Conservation (phyloP, 768 basidiomycete genomes). For the Termitomyces sp. region DNA sequence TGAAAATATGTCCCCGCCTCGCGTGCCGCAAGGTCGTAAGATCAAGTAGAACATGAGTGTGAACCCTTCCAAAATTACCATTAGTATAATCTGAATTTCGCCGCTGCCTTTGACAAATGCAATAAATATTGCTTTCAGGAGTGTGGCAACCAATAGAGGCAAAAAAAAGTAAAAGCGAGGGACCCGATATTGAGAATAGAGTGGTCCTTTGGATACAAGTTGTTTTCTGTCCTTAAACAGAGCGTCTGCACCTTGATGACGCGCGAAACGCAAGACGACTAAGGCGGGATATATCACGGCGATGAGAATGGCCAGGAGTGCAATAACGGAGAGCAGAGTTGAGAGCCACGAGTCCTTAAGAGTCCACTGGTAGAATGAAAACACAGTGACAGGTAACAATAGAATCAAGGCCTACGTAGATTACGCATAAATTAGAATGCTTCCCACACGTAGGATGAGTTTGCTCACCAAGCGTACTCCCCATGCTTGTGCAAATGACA, state of each 20-base stretch:
- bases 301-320: slow-evolving; percentile 46
- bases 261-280: slow-evolving; percentile 41
- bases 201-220: slow-evolving; percentile 43
- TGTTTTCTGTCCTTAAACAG: slow-evolving; percentile 27
- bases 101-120: slow-evolving; percentile 57
- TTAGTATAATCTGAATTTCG: slow-evolving; percentile 60
- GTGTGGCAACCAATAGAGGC: slow-evolving; percentile 46
- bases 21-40: slow-evolving; percentile 60
- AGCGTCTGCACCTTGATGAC: slow-evolving; percentile 17
- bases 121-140: slow-evolving; percentile 70
- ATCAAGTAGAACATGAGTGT: slow-evolving; percentile 46
- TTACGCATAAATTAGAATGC: neutral
- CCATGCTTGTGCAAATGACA: slow-evolving; percentile 52
- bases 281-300: slow-evolving; percentile 45
- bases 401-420: slow-evolving; percentile 51
- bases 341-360: slow-evolving; percentile 85
- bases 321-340: slow-evolving; percentile 69
- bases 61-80: slow-evolving; percentile 62
- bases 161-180: slow-evolving; percentile 66
- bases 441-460: neutral
- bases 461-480: slow-evolving; percentile 56
- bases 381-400: slow-evolving; percentile 66
- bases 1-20: slow-evolving; percentile 65
- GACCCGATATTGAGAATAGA: slow-evolving; percentile 62
- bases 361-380: slow-evolving; percentile 89